Conservation (phyloP, 2,329 filamentous ascomycete species). For the Dryadomyces quercus-mongolicae region DNA sequence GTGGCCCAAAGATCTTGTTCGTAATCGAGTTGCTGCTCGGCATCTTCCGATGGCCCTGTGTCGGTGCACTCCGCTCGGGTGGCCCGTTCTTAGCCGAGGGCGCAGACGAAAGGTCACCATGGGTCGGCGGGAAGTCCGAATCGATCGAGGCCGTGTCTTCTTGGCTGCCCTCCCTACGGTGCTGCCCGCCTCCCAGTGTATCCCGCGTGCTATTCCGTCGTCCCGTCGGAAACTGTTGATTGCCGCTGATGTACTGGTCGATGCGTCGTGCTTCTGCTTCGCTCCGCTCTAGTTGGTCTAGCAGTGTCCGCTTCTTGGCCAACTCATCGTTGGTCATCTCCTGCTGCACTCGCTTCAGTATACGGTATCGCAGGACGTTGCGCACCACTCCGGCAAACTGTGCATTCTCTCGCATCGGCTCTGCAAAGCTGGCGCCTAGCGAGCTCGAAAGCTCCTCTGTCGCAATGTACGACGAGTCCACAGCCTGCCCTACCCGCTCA, state of each 20-base stretch:
- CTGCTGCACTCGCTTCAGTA: constrained; percentile 90
- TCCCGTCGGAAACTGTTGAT: constrained; percentile 50
- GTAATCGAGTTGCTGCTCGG: constrained; percentile 82
- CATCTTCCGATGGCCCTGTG: constrained; percentile 60
- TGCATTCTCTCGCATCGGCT: constrained; percentile 94
- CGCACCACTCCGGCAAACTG: constrained; percentile 94
- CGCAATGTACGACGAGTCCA: constrained; percentile 90
- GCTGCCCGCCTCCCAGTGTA: constrained; percentile 13
- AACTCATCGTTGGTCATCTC: constrained; percentile 95
- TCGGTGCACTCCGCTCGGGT: constrained; percentile 33
- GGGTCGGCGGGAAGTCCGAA: constrained; percentile 87
- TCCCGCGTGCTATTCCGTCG: constrained; percentile 49
- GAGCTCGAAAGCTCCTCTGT: constrained; percentile 83
- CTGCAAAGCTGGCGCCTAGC: constrained; percentile 87
- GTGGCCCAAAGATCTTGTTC: constrained; percentile 84
- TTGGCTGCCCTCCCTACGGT: constrained; percentile 39
- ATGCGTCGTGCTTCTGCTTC: constrained; percentile 88
- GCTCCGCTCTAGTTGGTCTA: constrained; percentile 86
- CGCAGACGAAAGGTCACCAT: constrained; percentile 56
- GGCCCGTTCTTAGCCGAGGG: constrained; percentile 66
- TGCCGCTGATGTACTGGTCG: constrained; percentile 77
- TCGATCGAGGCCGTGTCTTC: constrained; percentile 87
- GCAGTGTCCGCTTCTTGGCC: constrained; percentile 67
- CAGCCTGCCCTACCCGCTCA: constrained; percentile 86
- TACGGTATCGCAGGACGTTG: constrained; percentile 74